Evolutionary conservation across 768 basidiomycete genomes (phyloP), one percentile per base, ranked within the genome.

Genomic region (Russula emetica): DNA sequence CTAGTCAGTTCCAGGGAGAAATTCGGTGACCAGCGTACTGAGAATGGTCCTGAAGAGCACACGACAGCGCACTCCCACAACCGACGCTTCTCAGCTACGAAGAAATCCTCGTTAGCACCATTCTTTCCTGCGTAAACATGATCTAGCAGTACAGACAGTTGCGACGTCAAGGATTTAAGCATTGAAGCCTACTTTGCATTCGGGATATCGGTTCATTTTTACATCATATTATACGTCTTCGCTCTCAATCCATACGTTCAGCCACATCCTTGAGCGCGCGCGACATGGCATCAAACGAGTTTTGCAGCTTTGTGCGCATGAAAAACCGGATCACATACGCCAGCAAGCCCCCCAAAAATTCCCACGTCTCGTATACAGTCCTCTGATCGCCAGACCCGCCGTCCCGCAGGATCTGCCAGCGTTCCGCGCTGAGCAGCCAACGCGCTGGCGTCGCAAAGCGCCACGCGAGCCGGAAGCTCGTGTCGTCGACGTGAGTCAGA

Each of bases 281-380:
- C 34, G 57, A 34, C 62, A 63, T 63, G 3, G 26, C 58, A 16
- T 63, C 58, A 52, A 63, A 63, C 44, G 62, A 34, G n/a, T 5
- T 13, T 52, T 63, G 62, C 20, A 63, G 52, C 34, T 63, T 63
- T n/a, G 42, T 5, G 26, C 9, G 18, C 57, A 63, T 36, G 34
- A 58, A 58, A 26, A 63, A 63, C 62, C 20, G 34, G n/a, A 59
- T 28, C 7, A 59, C 14, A 36, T 59, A 59, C 9, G 57, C 62
- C n/a, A 49, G 26, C 24, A 63, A 30, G 6, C 62, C 62, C 5
- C 62, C 62, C 4, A 54, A 53, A 32, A n/a, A 36, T 51, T 54
- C 57, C 62, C 62, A 63, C n/a, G 62, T 54, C 52, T 63, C 57
- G 26, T 63, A 63, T 11, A 63, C 34, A 3, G 52, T 59, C 44